A percentile compares a stretch with the other conserved stretches of the same genome.
Evolutionary conservation across 257 asterid species (phyloP).

Genomic region (Perilla frutescens): DNA sequence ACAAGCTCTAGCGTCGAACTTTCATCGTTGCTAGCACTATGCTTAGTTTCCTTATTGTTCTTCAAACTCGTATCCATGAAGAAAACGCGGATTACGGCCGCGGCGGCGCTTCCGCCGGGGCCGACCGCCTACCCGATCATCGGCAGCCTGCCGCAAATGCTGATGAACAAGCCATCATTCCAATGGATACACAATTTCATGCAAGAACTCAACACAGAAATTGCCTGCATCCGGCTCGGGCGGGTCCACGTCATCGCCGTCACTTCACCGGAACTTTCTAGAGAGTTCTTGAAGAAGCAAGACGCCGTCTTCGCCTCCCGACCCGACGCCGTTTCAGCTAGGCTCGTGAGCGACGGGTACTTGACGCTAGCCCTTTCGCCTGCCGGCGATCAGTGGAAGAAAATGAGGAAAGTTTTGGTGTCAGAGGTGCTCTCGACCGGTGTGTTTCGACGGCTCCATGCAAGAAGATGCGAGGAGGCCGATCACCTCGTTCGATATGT

Average conservation of each 20-base stretch:
- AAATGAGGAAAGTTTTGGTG: conserved; percentile 38
- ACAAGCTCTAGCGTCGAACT: neutral
- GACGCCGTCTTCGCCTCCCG: conserved; percentile 37
- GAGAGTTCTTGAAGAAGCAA: conserved; percentile 40
- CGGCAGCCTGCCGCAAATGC: conserved; percentile 32
- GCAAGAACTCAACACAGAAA: conserved; percentile 36
- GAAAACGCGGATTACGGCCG: neutral
- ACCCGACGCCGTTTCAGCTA: conserved; percentile 24
- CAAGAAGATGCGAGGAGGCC: conserved; percentile 36
- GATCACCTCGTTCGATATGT: conserved; percentile 33
- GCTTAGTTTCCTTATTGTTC: neutral
- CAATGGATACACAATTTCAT: conserved; percentile 37
- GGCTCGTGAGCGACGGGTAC: conserved; percentile 26
- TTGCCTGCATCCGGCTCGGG: conserved; percentile 41
- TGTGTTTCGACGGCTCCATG: conserved; percentile 1
- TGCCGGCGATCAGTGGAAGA: conserved; percentile 33
- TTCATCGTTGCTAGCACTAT: neutral
- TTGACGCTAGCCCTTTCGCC: conserved; percentile 9
- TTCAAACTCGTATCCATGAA: neutral
- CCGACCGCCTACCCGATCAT: conserved; percentile 25
- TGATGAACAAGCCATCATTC: conserved; percentile 25
- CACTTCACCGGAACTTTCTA: conserved; percentile 42
- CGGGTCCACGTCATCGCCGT: conserved; percentile 30
- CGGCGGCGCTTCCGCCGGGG: conserved; percentile 19
- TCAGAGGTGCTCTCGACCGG: conserved; percentile 34